phyloP scores from a whole-genome alignment of 768 basidiomycete genomes.

The Agaricus blazei region DNA sequence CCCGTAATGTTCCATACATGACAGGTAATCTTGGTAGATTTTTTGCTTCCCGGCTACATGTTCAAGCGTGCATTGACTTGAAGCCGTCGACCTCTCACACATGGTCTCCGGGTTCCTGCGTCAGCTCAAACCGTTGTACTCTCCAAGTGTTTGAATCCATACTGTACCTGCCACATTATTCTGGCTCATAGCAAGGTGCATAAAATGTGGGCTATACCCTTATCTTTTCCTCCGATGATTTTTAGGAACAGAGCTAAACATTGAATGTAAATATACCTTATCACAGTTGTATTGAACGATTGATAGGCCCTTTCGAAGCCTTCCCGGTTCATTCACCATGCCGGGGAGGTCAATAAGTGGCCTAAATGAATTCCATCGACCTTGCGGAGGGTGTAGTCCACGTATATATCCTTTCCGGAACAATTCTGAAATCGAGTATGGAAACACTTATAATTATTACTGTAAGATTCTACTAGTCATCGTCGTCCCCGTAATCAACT shows the following conservation, averaged over 20 bases:
- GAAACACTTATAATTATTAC: slow-evolving; percentile 15
- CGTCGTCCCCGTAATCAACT: slow-evolving; percentile 61
- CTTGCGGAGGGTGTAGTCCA: slow-evolving; percentile 9
- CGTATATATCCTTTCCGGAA: slow-evolving; percentile 13
- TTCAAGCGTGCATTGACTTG: background rate
- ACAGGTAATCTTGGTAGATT: too few species aligned
- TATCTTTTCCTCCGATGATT: background rate
- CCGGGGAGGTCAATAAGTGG: slow-evolving; percentile 31
- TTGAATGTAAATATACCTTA: background rate
- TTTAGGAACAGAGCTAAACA: background rate
- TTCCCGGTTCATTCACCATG: slow-evolving; percentile 25
- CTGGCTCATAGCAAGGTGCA: too few species aligned
- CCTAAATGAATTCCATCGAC: slow-evolving; percentile 24
- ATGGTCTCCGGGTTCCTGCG: background rate
- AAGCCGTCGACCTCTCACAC: background rate
- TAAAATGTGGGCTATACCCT: too few species aligned
- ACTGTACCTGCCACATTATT: too few species aligned
- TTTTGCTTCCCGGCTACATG: too few species aligned
- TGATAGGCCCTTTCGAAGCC: slow-evolving; percentile 39
- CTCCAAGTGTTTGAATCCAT: too few species aligned
- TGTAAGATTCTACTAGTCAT: slow-evolving; percentile 22
- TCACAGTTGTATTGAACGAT: slow-evolving; percentile 1
- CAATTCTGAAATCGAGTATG: slow-evolving; percentile 12
- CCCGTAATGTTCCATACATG: background rate
- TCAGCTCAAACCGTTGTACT: background rate